phyloP scores from a whole-genome alignment of 345 rosid genomes.

The Durio zibethinus region DNA sequence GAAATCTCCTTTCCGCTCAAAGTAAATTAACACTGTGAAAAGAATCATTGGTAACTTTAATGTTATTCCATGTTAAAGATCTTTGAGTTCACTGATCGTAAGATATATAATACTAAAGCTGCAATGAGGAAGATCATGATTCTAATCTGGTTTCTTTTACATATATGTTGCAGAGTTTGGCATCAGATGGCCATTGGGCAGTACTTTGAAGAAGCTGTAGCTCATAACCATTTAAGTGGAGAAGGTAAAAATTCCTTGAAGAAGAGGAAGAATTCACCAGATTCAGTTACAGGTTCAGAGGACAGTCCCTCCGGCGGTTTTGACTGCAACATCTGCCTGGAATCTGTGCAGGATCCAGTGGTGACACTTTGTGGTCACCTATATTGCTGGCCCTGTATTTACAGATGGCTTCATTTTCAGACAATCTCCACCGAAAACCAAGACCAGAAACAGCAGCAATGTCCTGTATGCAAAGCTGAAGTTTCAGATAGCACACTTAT shows the following conservation, averaged over 20 bases:
- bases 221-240: conserved; percentile 29
- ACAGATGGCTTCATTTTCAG: conserved; percentile 76
- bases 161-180: conserved; percentile 19
- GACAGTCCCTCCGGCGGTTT: conserved; percentile 37
- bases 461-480: conserved; percentile 91
- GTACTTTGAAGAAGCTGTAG: conserved; percentile 28
- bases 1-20: not conserved
- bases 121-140: not conserved
- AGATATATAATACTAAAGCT: not conserved
- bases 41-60: not conserved
- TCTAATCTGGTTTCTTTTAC: conserved; percentile 1
- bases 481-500: conserved; percentile 61
- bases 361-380: conserved; percentile 92
- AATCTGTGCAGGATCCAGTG: conserved; percentile 76
- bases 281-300: conserved; percentile 21
- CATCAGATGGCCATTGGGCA: conserved; percentile 32
- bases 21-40: not conserved
- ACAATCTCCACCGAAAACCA: conserved; percentile 25
- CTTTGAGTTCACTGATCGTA: not conserved
- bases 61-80: not conserved
- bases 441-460: conserved; percentile 46
- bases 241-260: conserved; percentile 30
- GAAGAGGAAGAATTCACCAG: conserved; percentile 22
- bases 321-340: conserved; percentile 84
- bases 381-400: conserved; percentile 94